Percentiles rank a stretch among this genome's conserved stretches.
These are phyloP conservation scores for Magnaporthiopsis incrustans DNA, from an alignment of 2,329 filamentous ascomycete species.

Conservation along the genomic window DNA sequence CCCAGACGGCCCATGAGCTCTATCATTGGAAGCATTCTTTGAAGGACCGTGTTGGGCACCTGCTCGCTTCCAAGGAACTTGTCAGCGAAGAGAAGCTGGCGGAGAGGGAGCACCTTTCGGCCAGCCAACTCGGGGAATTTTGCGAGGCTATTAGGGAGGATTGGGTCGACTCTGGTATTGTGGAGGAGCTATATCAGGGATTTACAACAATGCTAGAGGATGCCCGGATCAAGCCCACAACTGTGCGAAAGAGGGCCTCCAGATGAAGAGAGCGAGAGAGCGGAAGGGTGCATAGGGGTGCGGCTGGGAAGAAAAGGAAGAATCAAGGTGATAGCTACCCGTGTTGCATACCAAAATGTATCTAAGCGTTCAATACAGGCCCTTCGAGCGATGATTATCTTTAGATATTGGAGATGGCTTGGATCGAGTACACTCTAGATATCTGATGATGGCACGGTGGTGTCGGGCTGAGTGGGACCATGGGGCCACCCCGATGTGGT, in stretches of 20 bases:
- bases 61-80: constrained; percentile 50
- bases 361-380: too few species aligned
- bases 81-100: constrained; percentile 49
- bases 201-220: constrained; percentile 56
- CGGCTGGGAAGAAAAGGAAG: too few species aligned
- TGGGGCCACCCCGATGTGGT: too few species aligned
- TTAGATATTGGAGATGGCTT: too few species aligned
- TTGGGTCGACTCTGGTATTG: constrained; percentile 53
- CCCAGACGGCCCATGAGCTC: constrained; percentile 61
- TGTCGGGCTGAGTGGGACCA: too few species aligned
- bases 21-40: constrained; percentile 70
- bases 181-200: constrained; percentile 54
- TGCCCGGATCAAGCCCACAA: constrained; percentile 37
- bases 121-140: constrained; percentile 48
- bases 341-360: too few species aligned
- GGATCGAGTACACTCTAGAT: too few species aligned
- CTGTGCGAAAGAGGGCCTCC: not conserved
- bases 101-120: constrained; percentile 52
- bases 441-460: too few species aligned
- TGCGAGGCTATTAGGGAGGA: constrained; percentile 56
- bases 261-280: not conserved
- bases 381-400: too few species aligned
- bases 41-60: constrained; percentile 61
- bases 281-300: too few species aligned
- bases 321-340: too few species aligned